Base-by-base conservation (phyloP, 176 grass and related monocot genomes). In the Triticum urartu region DNA sequence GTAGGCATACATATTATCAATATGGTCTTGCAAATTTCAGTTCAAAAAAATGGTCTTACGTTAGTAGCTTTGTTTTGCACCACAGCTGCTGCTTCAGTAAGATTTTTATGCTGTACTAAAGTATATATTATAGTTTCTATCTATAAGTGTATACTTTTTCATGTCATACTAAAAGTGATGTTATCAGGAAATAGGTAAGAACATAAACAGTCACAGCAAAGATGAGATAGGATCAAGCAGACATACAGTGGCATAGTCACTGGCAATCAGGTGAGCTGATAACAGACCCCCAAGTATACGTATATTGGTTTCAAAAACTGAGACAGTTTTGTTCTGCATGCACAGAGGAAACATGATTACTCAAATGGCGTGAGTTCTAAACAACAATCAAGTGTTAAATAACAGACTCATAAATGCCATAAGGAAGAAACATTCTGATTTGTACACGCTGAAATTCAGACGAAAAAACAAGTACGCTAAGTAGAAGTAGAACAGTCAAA, bases 301-400 rank as follows among this genome's bases (percentile, higher is more conserved):
- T 68, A 98, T 98, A 64, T 94, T 98, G 76, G 95, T 98, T 88
- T 98, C 95, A 77, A 98, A 98, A 75, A 98, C 91, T 52, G 95
- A 98, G 75, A 98, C 95, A 18, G 95, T 98, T 94, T 98, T 98
- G 73, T 95, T 92, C 95, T 98, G 88, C 83, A 84, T 75, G 68
- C 40, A 38, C 36, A 75, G 43, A 65, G 25, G 9, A 79, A 82
- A 91, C 70, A 90, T 86, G 50, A 82, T 71, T 82, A 72, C 58
- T 56, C 28, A 72, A 80, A 60, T 66, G 65, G 28, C 36, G 84
- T 40, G 64, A 56, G 67, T n/a, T 47, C 21, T 40, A 52, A 86
- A 72, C 64, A 85, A 66, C 75, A 42, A 14, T 66, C 38, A 83
- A 63, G 52, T 83, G 11, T 26, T 81, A 79, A 79, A 75, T 69